Evolutionary conservation across 139 green algal genomes (phyloP).

Genomic region (Gonium pectorale): DNA sequence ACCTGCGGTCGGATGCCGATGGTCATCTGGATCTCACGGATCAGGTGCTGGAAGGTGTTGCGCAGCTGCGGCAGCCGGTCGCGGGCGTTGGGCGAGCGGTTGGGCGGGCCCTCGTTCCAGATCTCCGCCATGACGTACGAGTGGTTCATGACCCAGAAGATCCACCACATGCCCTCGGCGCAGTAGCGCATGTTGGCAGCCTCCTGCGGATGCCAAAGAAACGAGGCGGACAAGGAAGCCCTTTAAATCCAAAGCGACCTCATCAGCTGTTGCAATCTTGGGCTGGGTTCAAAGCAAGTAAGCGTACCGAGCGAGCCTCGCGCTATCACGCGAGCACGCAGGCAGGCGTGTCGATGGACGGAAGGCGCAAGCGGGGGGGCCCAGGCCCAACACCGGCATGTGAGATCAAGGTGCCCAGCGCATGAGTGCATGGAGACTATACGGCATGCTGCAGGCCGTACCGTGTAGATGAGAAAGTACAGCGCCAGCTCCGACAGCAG

Average conservation of each 20-base stretch:
- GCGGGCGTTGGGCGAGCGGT: neutral
- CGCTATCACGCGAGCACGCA: too few species aligned
- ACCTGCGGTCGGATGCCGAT: conserved; percentile 36
- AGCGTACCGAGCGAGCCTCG: too few species aligned
- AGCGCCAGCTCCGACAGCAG: conserved; percentile 51
- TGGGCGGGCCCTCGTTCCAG: neutral
- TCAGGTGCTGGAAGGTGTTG: conserved; percentile 34
- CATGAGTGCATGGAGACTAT: too few species aligned
- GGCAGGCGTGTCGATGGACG: too few species aligned
- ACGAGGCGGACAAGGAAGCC: too few species aligned
- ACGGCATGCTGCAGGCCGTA: too few species aligned
- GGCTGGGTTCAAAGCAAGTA: too few species aligned
- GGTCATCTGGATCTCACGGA: conserved; percentile 4
- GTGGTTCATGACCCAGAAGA: conserved; percentile 74
- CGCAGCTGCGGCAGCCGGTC: conserved; percentile 34
- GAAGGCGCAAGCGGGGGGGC: too few species aligned
- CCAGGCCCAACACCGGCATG: too few species aligned
- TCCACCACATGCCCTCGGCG: conserved; percentile 80
- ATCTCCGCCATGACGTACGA: conserved; percentile 32
- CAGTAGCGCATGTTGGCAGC: conserved; percentile 83
- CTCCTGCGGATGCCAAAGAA: conserved; percentile 16
- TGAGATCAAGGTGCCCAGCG: too few species aligned
- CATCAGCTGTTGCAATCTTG: too few species aligned
- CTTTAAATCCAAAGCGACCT: too few species aligned
- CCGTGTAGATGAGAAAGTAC: conserved; percentile 53